A percentile compares a stretch with the other conserved stretches of the same genome.
Conservation (phyloP, 805 yeast species). For the Jamesozyma piceae region DNA sequence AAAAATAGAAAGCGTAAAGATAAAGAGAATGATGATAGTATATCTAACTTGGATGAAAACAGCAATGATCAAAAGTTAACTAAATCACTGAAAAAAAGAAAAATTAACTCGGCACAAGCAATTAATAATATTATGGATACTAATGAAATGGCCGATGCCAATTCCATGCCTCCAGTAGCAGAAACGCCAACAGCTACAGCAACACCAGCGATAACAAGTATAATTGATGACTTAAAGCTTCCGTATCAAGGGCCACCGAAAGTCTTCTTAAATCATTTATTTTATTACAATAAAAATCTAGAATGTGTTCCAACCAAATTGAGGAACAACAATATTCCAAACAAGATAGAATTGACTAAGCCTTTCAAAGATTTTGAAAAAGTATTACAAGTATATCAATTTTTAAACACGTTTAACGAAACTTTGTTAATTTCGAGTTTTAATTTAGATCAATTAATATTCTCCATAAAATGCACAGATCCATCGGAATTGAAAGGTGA, state of each 20-base stretch:
- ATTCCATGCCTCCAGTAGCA: background rate
- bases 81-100: constrained; percentile 2
- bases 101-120: background rate
- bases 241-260: constrained; percentile 22
- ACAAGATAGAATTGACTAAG: background rate
- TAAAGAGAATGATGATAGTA: constrained; percentile 5
- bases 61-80: background rate
- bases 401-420: constrained; percentile 23
- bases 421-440: constrained; percentile 20
- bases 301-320: constrained; percentile 13
- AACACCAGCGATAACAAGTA: constrained; percentile 13
- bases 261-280: constrained; percentile 10
- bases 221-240: constrained; percentile 20
- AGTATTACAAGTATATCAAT: constrained; percentile 25
- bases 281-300: constrained; percentile 16
- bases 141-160: background rate
- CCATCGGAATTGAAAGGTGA: constrained; percentile 24
- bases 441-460: constrained; percentile 24
- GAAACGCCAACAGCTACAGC: background rate
- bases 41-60: background rate
- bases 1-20: constrained; percentile 8
- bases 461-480: constrained; percentile 24
- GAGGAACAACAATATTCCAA: background rate
- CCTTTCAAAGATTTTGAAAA: constrained; percentile 15
- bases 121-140: background rate